Percentiles rank a stretch among this genome's conserved stretches.
Conservation (phyloP, 192 early-diverging fungal genomes). For the Rhizophagus clarus region DNA sequence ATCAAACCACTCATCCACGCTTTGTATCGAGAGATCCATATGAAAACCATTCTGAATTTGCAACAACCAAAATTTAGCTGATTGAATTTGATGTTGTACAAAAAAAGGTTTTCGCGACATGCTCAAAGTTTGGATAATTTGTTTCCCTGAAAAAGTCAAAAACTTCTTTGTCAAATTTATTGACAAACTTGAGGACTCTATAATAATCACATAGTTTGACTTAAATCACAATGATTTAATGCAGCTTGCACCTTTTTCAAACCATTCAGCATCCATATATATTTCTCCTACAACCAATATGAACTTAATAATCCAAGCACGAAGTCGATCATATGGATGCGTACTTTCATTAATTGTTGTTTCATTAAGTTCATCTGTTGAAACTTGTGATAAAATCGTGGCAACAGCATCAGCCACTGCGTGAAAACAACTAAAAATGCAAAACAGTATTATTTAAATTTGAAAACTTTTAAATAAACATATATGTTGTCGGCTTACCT, state of each 20-base stretch:
- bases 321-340: conserved; percentile 34
- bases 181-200: conserved; percentile 19
- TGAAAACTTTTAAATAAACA: background rate
- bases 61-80: conserved; percentile 32
- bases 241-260: conserved; percentile 44
- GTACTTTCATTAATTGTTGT: background rate
- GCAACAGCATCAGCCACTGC: conserved; percentile 31
- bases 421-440: conserved; percentile 37
- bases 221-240: conserved; percentile 7
- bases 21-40: conserved; percentile 18
- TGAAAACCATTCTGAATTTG: conserved; percentile 34
- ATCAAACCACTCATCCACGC: conserved; percentile 28
- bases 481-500: conserved; percentile 14
- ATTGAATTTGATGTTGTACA: conserved; percentile 34
- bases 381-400: conserved; percentile 13
- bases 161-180: conserved; percentile 4
- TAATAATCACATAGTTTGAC: conserved; percentile 8
- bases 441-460: background rate
- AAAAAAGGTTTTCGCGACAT: conserved; percentile 26
- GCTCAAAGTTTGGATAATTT: conserved; percentile 41
- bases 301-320: conserved; percentile 39
- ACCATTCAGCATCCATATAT: conserved; percentile 40
- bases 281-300: conserved; percentile 33
- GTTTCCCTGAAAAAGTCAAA: conserved; percentile 35
- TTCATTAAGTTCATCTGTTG: background rate